These are phyloP conservation scores for Anaeramoeba flamelloides DNA, from an alignment of 78 protist species.

Conservation along the genomic window DNA sequence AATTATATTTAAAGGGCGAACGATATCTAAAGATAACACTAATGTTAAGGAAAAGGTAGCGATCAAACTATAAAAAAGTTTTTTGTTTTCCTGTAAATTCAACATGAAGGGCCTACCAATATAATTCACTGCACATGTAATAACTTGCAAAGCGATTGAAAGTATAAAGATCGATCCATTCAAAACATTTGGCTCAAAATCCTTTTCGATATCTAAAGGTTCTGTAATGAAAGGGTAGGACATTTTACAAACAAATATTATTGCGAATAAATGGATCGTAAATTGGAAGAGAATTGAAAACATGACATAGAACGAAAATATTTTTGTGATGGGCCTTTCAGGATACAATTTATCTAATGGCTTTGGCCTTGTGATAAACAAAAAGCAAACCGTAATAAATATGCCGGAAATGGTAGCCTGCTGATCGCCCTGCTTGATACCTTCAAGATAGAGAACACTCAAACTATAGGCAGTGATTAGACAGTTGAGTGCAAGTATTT, in stretches of 20 bases:
- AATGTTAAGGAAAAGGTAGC: neutral
- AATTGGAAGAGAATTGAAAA: slow-evolving; percentile 56
- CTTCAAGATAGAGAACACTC: slow-evolving; percentile 70
- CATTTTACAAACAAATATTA: slow-evolving; percentile 16
- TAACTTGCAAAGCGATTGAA: slow-evolving; percentile 37
- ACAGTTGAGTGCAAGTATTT: slow-evolving; percentile 83
- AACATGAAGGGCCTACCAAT: slow-evolving; percentile 36
- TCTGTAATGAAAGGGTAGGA: neutral
- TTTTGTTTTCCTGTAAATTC: slow-evolving; percentile 3
- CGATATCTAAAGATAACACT: neutral
- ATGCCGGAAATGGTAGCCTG: slow-evolving; percentile 65
- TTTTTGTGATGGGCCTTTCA: slow-evolving; percentile 38
- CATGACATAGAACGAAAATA: slow-evolving; percentile 57
- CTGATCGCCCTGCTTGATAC: slow-evolving; percentile 74
- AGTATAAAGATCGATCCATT: slow-evolving; percentile 24
- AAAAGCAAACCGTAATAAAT: slow-evolving; percentile 54
- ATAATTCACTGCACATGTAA: slow-evolving; percentile 74
- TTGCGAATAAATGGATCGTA: slow-evolving; percentile 39
- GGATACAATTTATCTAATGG: slow-evolving; percentile 36
- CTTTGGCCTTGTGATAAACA: slow-evolving; percentile 58
- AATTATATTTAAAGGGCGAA: neutral
- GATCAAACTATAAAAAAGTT: slow-evolving; percentile 4
- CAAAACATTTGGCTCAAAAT: slow-evolving; percentile 53
- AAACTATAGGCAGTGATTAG: slow-evolving; percentile 63
- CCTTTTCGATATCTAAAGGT: slow-evolving; percentile 34